Evolutionary conservation across 2,329 filamentous ascomycete genomes (phyloP).

Genomic region (Albophoma yamanashiensis): DNA sequence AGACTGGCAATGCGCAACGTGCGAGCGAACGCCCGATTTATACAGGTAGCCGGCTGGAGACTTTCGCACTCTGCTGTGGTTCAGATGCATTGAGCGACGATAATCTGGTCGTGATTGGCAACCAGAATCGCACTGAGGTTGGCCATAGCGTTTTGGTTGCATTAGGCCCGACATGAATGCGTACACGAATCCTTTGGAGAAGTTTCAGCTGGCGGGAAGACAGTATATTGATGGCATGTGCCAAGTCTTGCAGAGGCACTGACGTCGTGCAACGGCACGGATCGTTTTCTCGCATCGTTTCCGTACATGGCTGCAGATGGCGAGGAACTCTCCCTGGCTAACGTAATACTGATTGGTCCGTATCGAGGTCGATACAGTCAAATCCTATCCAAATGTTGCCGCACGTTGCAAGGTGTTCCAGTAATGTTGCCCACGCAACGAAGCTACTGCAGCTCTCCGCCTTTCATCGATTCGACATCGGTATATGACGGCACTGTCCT

Average conservation of each 20-base stretch:
- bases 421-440: neutral
- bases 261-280: neutral
- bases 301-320: neutral
- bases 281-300: neutral
- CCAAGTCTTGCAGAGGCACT: neutral
- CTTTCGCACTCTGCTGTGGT: neutral
- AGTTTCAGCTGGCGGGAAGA: neutral
- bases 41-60: neutral
- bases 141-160: neutral
- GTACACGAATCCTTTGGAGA: neutral
- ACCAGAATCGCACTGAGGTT: neutral
- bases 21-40: neutral
- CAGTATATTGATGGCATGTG: neutral
- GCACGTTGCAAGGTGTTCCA: neutral
- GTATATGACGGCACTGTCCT: neutral
- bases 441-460: neutral
- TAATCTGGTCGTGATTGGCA: conserved; percentile 19
- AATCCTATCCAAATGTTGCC: neutral
- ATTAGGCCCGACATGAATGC: neutral
- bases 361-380: neutral
- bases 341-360: neutral
- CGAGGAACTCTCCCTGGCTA: neutral
- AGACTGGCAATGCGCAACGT: neutral
- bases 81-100: neutral
- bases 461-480: neutral